phyloP scores from a whole-genome alignment of 208 protist species.

The Trypanosoma caninum region DNA sequence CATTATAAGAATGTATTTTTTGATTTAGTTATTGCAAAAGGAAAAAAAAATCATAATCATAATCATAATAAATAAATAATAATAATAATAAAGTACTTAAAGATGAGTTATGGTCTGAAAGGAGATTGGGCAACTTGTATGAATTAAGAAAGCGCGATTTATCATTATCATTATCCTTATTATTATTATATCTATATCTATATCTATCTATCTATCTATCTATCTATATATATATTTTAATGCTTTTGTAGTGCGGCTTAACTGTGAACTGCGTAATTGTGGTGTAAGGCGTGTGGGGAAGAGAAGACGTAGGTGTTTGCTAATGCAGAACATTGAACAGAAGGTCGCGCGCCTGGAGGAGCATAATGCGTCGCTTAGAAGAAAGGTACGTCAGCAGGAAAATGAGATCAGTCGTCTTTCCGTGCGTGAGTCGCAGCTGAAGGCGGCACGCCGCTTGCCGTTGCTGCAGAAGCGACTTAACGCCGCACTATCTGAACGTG shows the following conservation, averaged over 20 bases:
- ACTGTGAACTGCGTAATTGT: too few species aligned
- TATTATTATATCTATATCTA: too few species aligned
- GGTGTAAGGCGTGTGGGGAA: too few species aligned
- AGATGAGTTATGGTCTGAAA: too few species aligned
- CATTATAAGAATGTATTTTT: background rate
- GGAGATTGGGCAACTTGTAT: too few species aligned
- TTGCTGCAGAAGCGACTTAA: conserved; percentile 31
- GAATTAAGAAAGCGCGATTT: background rate
- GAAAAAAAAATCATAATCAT: too few species aligned
- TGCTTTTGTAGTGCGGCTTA: too few species aligned
- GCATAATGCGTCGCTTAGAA: conserved; percentile 25
- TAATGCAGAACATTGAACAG: conserved; percentile 12
- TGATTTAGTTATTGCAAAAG: too few species aligned
- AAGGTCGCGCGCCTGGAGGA: conserved; percentile 23
- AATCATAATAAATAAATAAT: too few species aligned
- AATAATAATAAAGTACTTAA: too few species aligned
- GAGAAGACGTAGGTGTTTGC: background rate
- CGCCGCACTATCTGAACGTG: conserved; percentile 21
- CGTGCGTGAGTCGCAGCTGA: conserved; percentile 26
- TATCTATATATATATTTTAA: too few species aligned
- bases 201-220: too few species aligned
- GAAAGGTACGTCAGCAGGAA: conserved; percentile 25
- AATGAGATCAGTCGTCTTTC: conserved; percentile 25
- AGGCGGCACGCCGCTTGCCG: conserved; percentile 29
- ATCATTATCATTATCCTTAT: background rate